phyloP scores from a whole-genome alignment of 768 basidiomycete species.

The Cytidiella melzeri region DNA sequence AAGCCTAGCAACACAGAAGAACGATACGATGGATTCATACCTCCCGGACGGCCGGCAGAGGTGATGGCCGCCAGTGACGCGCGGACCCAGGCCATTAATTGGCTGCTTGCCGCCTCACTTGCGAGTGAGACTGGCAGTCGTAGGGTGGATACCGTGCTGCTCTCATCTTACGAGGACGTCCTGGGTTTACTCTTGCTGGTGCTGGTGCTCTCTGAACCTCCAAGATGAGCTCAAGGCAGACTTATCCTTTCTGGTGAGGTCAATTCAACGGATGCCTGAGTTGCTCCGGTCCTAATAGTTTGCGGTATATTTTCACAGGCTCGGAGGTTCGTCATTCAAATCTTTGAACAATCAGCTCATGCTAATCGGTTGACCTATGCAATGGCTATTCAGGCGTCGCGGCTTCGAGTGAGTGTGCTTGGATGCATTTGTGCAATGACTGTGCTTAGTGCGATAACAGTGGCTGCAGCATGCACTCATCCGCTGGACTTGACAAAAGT shows the following conservation, averaged over 20 bases:
- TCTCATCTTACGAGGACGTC: too few species aligned
- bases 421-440: too few species aligned
- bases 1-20: too few species aligned
- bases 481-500: slow-evolving; percentile 85
- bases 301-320: slow-evolving; percentile 17
- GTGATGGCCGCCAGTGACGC: too few species aligned
- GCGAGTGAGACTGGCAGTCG: too few species aligned
- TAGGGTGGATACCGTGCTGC: too few species aligned
- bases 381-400: slow-evolving; percentile 23
- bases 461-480: slow-evolving; percentile 79
- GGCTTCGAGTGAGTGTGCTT: slow-evolving; percentile 29
- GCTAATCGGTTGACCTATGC: neutral
- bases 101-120: too few species aligned
- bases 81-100: too few species aligned
- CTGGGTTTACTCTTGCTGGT: too few species aligned
- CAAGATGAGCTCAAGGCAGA: slow-evolving; percentile 7
- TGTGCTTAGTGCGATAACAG: slow-evolving; percentile 33
- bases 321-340: slow-evolving; percentile 31
- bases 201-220: neutral
- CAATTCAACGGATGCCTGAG: neutral
- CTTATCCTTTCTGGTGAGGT: slow-evolving; percentile 28
- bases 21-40: too few species aligned
- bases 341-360: too few species aligned
- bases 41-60: too few species aligned
- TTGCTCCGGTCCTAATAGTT: neutral